Evolutionary conservation across 345 rosid genomes (phyloP).

Genomic region (Bruguiera gymnorhiza): DNA sequence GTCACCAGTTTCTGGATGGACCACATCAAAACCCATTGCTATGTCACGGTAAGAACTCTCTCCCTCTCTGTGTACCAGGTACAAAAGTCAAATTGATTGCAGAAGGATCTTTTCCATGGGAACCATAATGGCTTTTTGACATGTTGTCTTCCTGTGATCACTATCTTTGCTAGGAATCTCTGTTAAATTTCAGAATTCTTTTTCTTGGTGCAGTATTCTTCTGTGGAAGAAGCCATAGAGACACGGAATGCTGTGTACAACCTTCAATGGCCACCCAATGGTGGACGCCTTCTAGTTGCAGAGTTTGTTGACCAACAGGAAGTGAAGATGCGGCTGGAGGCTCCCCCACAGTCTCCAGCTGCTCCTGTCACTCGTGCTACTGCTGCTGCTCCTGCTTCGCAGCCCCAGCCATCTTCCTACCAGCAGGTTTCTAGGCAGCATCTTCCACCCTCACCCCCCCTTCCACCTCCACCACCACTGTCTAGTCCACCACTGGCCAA

Average conservation of each 20-base stretch:
- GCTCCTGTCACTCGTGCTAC: constrained; percentile 30
- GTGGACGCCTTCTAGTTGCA: constrained; percentile 77
- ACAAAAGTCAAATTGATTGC: neutral
- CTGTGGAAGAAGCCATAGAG: constrained; percentile 79
- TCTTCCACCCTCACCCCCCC: constrained; percentile 54
- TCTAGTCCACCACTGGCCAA: constrained; percentile 41
- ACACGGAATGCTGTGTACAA: constrained; percentile 90
- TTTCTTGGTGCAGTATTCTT: constrained; percentile 65
- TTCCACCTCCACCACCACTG: constrained; percentile 64
- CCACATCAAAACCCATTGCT: constrained; percentile 95
- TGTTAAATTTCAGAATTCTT: neutral
- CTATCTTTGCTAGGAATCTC: neutral
- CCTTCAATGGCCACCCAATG: constrained; percentile 95
- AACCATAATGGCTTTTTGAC: neutral
- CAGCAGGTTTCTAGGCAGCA: constrained; percentile 54
- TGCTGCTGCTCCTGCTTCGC: constrained; percentile 22
- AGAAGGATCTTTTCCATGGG: neutral
- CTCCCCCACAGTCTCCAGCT: constrained; percentile 50
- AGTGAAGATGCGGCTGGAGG: constrained; percentile 60
- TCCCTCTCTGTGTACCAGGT: neutral
- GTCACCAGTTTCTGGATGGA: constrained; percentile 95
- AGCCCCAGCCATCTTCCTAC: constrained; percentile 52
- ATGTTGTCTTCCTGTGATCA: constrained; percentile 1
- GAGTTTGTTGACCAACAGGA: constrained; percentile 88
- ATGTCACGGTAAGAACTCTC: constrained; percentile 60